Evolutionary conservation across 2,329 filamentous ascomycete species (phyloP).

Genomic region (Aureobasidium namibiae): DNA sequence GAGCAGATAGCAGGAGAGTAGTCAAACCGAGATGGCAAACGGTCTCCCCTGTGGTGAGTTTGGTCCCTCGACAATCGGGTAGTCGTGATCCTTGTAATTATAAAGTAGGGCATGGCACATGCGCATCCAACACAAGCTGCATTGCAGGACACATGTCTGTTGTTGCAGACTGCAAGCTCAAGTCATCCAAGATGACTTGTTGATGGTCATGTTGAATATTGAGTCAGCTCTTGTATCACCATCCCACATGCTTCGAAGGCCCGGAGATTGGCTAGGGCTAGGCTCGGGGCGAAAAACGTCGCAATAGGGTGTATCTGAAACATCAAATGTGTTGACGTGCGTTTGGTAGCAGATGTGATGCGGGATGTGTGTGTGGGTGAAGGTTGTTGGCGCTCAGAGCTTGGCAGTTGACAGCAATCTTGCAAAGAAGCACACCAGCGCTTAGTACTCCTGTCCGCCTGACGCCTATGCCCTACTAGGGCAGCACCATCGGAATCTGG

Average conservation of each 20-base stretch:
- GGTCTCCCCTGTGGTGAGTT: background rate
- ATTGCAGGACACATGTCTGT: background rate
- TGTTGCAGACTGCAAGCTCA: background rate
- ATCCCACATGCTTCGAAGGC: background rate
- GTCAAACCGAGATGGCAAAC: background rate
- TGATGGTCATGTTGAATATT: background rate
- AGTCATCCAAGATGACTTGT: background rate
- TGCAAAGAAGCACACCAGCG: background rate
- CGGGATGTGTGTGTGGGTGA: background rate
- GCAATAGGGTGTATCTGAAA: background rate
- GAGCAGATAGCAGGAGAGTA: background rate
- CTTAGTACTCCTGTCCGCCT: constrained; percentile 1
- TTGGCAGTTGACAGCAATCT: constrained; percentile 2
- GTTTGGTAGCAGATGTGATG: constrained; percentile 3
- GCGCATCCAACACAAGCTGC: background rate
- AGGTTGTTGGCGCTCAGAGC: background rate
- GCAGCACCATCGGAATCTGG: background rate
- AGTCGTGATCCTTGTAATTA: background rate
- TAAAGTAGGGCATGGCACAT: no score
- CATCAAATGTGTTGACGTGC: constrained; percentile 4
- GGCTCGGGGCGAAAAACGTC: background rate
- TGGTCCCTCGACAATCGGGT: background rate
- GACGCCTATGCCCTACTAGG: background rate
- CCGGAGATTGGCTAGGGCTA: background rate
- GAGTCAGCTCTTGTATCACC: background rate